A percentile compares a stretch with the other conserved stretches of the same genome.
These are phyloP conservation scores for Suhomyces prunicola DNA, from an alignment of 805 yeast genomes.

Conservation along the genomic window DNA sequence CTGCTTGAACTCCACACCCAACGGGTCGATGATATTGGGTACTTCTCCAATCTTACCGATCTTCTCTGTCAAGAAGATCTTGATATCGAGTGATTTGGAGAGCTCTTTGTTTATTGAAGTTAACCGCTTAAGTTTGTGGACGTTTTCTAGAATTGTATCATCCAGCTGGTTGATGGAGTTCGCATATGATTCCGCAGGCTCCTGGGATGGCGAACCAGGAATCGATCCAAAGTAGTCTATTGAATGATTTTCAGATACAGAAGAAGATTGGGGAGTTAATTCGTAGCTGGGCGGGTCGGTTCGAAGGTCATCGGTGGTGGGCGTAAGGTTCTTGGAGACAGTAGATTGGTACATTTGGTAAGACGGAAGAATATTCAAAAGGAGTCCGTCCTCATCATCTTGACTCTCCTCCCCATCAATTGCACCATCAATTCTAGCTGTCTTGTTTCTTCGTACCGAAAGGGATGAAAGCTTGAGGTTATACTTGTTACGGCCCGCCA, in stretches of 20 bases:
- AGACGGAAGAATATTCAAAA: conserved; percentile 38
- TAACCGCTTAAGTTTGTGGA: conserved; percentile 30
- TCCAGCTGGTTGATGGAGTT: conserved; percentile 12
- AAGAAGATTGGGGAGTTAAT: conserved; percentile 19
- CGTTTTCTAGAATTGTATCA: conserved; percentile 35
- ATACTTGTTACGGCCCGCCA: conserved; percentile 13
- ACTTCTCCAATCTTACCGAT: conserved; percentile 31
- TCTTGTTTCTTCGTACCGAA: conserved; percentile 4
- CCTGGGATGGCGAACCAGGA: conserved; percentile 11
- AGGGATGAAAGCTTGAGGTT: conserved; percentile 18
- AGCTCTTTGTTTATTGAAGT: conserved; percentile 27
- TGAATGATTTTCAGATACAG: conserved; percentile 7
- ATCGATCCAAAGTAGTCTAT: conserved; percentile 19
- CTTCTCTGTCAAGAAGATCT: conserved; percentile 31
- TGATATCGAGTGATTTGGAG: conserved; percentile 24
- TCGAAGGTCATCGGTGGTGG: conserved; percentile 24
- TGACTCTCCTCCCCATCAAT: not conserved
- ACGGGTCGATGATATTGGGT: conserved; percentile 31
- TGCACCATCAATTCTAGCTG: not conserved
- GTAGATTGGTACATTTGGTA: conserved; percentile 40
- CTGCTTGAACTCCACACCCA: conserved; percentile 30
- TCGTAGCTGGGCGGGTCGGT: conserved; percentile 36
- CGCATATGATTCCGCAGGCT: conserved; percentile 1
- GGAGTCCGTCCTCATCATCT: conserved; percentile 21
- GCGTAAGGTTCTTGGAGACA: conserved; percentile 33